A percentile compares a stretch with the other conserved stretches of the same genome.
Evolutionary conservation across 345 rosid genomes (phyloP).

Genomic region (Corchorus capsularis): DNA sequence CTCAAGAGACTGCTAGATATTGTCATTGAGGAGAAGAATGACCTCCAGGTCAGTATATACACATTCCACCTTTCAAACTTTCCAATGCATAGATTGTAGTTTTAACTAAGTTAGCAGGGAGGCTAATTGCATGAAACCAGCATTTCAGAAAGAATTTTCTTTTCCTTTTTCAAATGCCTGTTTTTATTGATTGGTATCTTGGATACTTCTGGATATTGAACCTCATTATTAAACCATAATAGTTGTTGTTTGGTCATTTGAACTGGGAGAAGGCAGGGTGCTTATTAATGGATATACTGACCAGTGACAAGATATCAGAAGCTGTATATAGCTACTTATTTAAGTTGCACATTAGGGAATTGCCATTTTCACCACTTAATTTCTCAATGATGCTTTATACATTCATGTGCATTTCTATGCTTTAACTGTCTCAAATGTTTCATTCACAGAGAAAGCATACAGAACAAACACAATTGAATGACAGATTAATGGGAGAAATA

Average conservation of each 20-base stretch:
- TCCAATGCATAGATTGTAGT: background rate
- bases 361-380: constrained; percentile 2
- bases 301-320: background rate
- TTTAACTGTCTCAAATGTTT: constrained; percentile 18
- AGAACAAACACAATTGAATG: constrained; percentile 55
- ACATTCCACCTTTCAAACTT: background rate
- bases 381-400: background rate
- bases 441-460: constrained; percentile 56
- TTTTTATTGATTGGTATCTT: background rate
- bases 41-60: constrained; percentile 60
- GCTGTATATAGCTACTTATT: background rate
- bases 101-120: background rate
- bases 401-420: constrained; percentile 1
- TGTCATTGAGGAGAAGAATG: constrained; percentile 57
- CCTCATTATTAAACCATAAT: background rate
- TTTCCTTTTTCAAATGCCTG: background rate
- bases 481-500: constrained; percentile 55
- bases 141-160: constrained; percentile 5
- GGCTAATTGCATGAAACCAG: background rate
- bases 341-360: background rate
- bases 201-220: background rate
- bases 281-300: background rate
- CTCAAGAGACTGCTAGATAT: constrained; percentile 63
- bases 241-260: background rate
- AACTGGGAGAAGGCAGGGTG: background rate